Conservation (phyloP, 2,329 filamentous ascomycete genomes). For the Pseudogymnoascus verrucosus region DNA sequence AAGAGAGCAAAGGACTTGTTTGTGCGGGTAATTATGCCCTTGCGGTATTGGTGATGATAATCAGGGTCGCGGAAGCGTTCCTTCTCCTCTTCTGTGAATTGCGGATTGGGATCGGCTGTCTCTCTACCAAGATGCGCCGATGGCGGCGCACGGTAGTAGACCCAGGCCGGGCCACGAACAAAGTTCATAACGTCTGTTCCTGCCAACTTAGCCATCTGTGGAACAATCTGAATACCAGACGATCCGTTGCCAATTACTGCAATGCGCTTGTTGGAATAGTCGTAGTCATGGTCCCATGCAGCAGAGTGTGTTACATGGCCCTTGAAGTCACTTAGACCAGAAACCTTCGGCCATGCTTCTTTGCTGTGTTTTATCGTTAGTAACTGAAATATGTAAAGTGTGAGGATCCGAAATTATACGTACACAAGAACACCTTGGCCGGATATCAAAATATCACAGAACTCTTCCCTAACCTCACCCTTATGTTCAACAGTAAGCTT, state of each 20-base stretch:
- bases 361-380: slow-evolving; percentile 30
- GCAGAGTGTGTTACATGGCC: slow-evolving; percentile 44
- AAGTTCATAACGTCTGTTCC: slow-evolving; percentile 22
- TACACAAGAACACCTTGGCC: slow-evolving; percentile 5
- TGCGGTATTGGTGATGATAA: slow-evolving; percentile 14
- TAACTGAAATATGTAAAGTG: slow-evolving; percentile 36
- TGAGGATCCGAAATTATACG: slow-evolving; percentile 30
- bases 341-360: slow-evolving; percentile 34
- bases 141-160: slow-evolving; percentile 35
- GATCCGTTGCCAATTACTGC: slow-evolving; percentile 34
- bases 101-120: slow-evolving; percentile 21
- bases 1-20: slow-evolving; percentile 1
- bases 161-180: slow-evolving; percentile 21
- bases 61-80: slow-evolving; percentile 18
- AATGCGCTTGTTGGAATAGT: slow-evolving; percentile 44
- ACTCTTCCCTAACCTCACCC: background rate
- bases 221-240: slow-evolving; percentile 30
- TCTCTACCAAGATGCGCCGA: slow-evolving; percentile 46
- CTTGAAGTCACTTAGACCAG: slow-evolving; percentile 36
- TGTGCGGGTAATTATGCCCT: background rate
- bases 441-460: slow-evolving; percentile 3
- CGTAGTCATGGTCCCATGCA: slow-evolving; percentile 51
- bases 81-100: slow-evolving; percentile 27
- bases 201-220: slow-evolving; percentile 21
- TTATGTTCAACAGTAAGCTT: slow-evolving; percentile 35